Evolutionary conservation across 495 filamentous ascomycete species (phyloP), one percentile per base, ranked within the genome.

Genomic region (Penicillium simplicissimum): DNA sequence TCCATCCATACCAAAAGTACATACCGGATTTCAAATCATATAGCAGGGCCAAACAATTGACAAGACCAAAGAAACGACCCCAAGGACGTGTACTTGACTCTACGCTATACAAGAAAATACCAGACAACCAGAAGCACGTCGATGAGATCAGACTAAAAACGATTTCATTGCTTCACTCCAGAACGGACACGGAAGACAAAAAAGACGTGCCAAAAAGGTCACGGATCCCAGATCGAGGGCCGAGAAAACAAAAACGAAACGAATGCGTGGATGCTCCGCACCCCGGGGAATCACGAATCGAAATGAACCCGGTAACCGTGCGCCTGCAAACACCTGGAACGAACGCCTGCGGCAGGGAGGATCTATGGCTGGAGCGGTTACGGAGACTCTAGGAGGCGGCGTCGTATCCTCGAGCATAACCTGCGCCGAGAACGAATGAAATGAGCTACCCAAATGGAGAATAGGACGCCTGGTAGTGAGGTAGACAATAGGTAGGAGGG

Each of bases 371-470:
- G 38, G 37, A 15, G 15, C 14, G 14, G 6, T 40, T 40, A 14
- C 15, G 14, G 37, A 40, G 14, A 40, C 7, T n/a, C 14, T 9
- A 17, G n/a, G n/a, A 42, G 40, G 28, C 28, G 28, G 28, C 28
- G 28, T 9, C 4, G n/a, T 17, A 8, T 9, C 40, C n/a, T 42
- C 6, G 40, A 42, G 40, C 19, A 42, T 42, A 15, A 17, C 10
- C 19, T n/a, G 19, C 17, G 19, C 19, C 17, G 3, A 11, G 52
- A 63, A 55, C 52, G 55, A 60, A 31, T 48, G 47, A 57, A 36
- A 63, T 55, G 37, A 62, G 65, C 62, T 62, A 53, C 62, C 66
- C 60, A 58, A 61, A 59, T 58, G 43, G 43, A 59, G 57, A 36
- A 43, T 59, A 57, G 55, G 59, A 36, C 56, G 62, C 21, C 52